Evolutionary conservation across 345 rosid genomes (phyloP).

Genomic region (Cochlearia excelsa): DNA sequence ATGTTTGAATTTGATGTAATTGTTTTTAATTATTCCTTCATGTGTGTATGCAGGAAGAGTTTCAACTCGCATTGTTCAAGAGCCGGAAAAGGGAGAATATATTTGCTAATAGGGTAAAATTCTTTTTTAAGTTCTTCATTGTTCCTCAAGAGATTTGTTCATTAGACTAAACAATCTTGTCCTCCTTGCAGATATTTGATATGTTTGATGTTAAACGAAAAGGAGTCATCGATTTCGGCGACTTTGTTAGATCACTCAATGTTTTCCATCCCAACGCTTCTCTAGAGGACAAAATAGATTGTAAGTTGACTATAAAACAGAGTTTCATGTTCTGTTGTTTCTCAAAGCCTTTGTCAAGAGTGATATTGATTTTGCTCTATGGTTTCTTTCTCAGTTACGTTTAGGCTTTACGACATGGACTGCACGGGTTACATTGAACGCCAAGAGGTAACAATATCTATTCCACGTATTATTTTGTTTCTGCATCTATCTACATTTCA

Average conservation of each 20-base stretch:
- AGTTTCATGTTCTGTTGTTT: not conserved
- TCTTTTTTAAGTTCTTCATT: no score
- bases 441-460: slow-evolving; percentile 54
- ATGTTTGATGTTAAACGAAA: slow-evolving; percentile 85
- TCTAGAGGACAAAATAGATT: slow-evolving; percentile 49
- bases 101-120: slow-evolving; percentile 28
- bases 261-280: slow-evolving; percentile 75
- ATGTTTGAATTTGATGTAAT: slow-evolving; percentile 22
- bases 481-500: no score
- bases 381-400: slow-evolving; percentile 58
- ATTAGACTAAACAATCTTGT: no score
- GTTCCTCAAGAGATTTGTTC: no score
- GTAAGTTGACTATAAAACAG: slow-evolving; percentile 47
- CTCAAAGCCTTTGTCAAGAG: slow-evolving; percentile 1
- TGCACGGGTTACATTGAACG: slow-evolving; percentile 89
- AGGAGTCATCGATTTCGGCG: slow-evolving; percentile 90
- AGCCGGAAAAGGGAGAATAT: slow-evolving; percentile 86
- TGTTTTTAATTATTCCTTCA: slow-evolving; percentile 20
- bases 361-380: slow-evolving; percentile 8
- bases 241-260: slow-evolving; percentile 82
- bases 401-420: slow-evolving; percentile 87
- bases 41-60: slow-evolving; percentile 75
- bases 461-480: no score
- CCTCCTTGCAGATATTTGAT: slow-evolving; percentile 52
- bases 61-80: slow-evolving; percentile 90